These are phyloP conservation scores for Dioszegia crocea DNA, from an alignment of 768 basidiomycete species.

Conservation along the genomic window DNA sequence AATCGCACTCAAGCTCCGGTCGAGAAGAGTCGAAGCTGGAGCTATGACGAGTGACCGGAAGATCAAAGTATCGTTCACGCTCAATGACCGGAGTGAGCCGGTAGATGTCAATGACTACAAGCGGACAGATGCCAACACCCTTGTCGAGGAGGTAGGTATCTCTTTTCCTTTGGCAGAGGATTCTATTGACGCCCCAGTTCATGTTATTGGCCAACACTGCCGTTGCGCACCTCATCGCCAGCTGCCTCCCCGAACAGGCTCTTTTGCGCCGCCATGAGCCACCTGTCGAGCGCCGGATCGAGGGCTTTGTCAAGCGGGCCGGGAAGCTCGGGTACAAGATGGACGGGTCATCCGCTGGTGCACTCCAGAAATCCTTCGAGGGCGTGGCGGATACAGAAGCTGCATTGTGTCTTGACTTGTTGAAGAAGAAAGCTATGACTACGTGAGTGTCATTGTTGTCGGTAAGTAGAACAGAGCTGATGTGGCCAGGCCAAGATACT, in stretches of 20 bases:
- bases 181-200: conserved; percentile 56
- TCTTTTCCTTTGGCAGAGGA: not conserved
- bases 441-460: conserved; percentile 38
- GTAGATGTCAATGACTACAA: conserved; percentile 68
- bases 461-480: conserved; percentile 3
- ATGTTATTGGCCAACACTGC: conserved; percentile 89
- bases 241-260: conserved; percentile 94
- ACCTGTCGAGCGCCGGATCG: conserved; percentile 86
- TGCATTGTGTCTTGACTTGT: conserved; percentile 71
- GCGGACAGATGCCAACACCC: conserved; percentile 65
- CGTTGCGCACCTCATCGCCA: conserved; percentile 87
- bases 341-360: conserved; percentile 71
- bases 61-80: conserved; percentile 66
- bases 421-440: conserved; percentile 87
- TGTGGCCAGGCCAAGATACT: conserved; percentile 74
- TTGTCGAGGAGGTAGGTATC: conserved; percentile 86
- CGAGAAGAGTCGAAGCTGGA: conserved; percentile 72
- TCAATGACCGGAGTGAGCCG: conserved; percentile 75
- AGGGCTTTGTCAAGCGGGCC: conserved; percentile 72
- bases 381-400: conserved; percentile 67
- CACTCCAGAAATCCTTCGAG: conserved; percentile 80
- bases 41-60: conserved; percentile 68
- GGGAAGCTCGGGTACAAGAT: conserved; percentile 75
- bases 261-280: conserved; percentile 88
- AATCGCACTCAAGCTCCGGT: conserved; percentile 68